Evolutionary conservation across 805 yeast genomes (phyloP), one percentile per base, ranked within the genome.

Genomic region (Pichia kluyveri): DNA sequence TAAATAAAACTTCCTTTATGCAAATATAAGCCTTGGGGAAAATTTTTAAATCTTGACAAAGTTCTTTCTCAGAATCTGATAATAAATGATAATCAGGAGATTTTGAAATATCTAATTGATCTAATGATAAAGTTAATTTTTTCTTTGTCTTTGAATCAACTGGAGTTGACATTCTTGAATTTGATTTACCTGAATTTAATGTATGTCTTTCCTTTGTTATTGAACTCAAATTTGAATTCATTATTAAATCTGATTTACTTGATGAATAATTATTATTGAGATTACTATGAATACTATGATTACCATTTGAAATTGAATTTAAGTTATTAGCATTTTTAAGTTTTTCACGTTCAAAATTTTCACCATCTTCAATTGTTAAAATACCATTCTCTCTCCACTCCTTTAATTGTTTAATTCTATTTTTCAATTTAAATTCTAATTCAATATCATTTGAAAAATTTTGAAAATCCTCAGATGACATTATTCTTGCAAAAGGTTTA

Each of bases 11-110:
- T 62, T 87, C 96, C 61, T 93, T 93, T 54, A 93, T 86, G 3
- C 95, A 96, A 51, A 93, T 69, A 60, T 91, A 93, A 4, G 98
- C 95, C 63, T 93, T 91, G 15, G 99, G 99, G 48, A 85, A 67
- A 11, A 95, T 83, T 53, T 95, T 79, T 52, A 95, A 71, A 43
- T 80, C 84, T 5, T 90, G 74, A 67, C 99, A 95, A 42, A 93
- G 67, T 47, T 78, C 80, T 62, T 84, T 91, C 62, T 93, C 99
- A 48, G 87, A 96, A n/a, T 80, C 77, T 1, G 95, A 83, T 43
- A 93, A 69, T 48, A 93, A 67, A 39, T 86, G 89, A 51, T 77
- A 86, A 61, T 93, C 98, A 1, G 89, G 77, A 0, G 96, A 82
- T 54, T 80, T 84, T 42, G 82, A 75, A 26, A 86, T 83, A 57